Base-by-base conservation (phyloP, 805 yeast genomes). In the Barnettozyma californica region DNA sequence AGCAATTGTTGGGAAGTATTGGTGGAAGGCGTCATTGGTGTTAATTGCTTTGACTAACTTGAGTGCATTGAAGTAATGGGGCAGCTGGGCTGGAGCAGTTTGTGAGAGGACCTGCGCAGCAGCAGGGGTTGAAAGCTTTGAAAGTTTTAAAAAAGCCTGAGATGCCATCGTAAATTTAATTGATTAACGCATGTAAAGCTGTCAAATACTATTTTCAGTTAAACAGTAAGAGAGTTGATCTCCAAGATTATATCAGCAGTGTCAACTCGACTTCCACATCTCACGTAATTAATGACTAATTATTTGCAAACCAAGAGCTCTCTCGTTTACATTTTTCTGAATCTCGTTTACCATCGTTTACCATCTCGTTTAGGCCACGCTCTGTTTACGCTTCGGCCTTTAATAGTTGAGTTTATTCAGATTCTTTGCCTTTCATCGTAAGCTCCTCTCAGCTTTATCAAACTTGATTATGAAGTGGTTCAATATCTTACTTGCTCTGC, bases 1-100 rank as follows among this genome's bases (percentile, higher is more conserved):
- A 8, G n/a, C n/a, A 8, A 44, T n/a, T 14, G 37, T 19, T 4
- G 20, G 20, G 16, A 43, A 44, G 26, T 40, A 47, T 13, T 35
- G 26, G 35, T 47, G 50, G 23, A 47, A 40, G 6, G 37, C 37
- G 14, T 47, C 50, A 20, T 47, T 47, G 13, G 44, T 35, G 27
- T 27, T 47, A 35, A 47, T 34, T 5, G 45, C 42, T 20, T 47
- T 47, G n/a, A 43, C 33, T 23, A 47, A 39, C 14, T 47, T 47
- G n/a, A 47, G 40, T 2, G 50, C 47, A 9, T 34, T 47, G 26
- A 47, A 36, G 36, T 21, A 40, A 16, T 43, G 47, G 2, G 34
- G 25, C 11, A 47, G 25, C 34, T 44, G 50, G n/a, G 26, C 43
- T 20, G 35, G 23, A n/a, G 34, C 14, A 3, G 44, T 14, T 6